A percentile compares a stretch with the other conserved stretches of the same genome.
These are phyloP conservation scores for Pseudocohnilembus persalinus DNA, from an alignment of 169 alveolate genomes.

Conservation along the genomic window DNA sequence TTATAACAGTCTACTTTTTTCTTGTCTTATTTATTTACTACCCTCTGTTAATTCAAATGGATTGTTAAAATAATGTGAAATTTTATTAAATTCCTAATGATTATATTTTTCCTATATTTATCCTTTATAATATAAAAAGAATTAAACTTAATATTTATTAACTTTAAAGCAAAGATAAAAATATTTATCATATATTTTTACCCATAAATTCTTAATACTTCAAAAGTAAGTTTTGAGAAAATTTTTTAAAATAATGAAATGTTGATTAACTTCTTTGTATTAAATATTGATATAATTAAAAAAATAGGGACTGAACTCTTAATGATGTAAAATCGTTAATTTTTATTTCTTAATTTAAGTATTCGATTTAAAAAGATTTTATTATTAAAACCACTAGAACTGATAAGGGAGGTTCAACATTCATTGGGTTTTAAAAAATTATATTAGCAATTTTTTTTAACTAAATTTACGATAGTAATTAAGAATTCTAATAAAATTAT, in stretches of 20 bases:
- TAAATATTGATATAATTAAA: too few relatives aligned
- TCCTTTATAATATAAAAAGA: neutral
- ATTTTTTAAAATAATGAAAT: too few relatives aligned
- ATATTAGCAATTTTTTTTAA: neutral
- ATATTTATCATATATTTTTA: too few relatives aligned
- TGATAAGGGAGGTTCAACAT: neutral
- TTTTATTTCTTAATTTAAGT: neutral
- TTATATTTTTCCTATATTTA: neutral
- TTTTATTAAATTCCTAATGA: neutral
- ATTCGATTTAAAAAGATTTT: conserved; percentile 4
- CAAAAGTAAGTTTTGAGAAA: neutral
- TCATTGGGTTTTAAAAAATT: conserved; percentile 1
- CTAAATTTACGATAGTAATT: neutral
- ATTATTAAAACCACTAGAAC: neutral
- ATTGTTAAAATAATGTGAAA: neutral
- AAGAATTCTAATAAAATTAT: too few relatives aligned
- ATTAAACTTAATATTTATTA: too few relatives aligned
- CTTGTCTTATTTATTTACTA: too few relatives aligned
- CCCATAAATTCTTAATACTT: neutral
- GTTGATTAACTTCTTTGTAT: neutral
- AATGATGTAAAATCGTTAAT: neutral
- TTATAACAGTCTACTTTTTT: too few relatives aligned
- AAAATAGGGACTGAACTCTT: neutral
- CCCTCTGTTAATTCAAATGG: neutral
- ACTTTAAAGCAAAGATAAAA: too few relatives aligned